phyloP scores from a whole-genome alignment of 2,329 filamentous ascomycete genomes.

The Verticillium dahliae region DNA sequence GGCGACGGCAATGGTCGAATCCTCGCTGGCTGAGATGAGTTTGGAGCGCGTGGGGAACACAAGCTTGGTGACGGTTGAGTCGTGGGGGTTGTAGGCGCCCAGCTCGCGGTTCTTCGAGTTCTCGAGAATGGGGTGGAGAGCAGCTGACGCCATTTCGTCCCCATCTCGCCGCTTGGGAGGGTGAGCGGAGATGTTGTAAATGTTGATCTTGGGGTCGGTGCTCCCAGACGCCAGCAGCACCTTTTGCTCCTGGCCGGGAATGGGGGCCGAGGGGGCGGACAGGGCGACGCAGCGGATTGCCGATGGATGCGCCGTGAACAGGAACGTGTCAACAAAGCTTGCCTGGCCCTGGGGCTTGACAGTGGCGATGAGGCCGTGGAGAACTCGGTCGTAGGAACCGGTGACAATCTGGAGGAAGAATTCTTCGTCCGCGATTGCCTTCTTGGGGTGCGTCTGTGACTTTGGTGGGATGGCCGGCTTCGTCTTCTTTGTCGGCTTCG shows the following conservation, averaged over 20 bases:
- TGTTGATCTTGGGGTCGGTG: constrained; percentile 90
- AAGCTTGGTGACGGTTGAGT: constrained; percentile 71
- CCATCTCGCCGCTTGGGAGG: constrained; percentile 50
- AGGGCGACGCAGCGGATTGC: constrained; percentile 85
- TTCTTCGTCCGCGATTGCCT: constrained; percentile 9
- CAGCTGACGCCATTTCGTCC: constrained; percentile 59
- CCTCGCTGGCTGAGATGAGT: constrained; percentile 80
- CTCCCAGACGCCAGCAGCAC: constrained; percentile 85
- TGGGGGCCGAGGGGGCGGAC: constrained; percentile 63
- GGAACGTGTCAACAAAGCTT: constrained; percentile 83
- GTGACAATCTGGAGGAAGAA: constrained; percentile 81
- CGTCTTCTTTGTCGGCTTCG: constrained; percentile 17
- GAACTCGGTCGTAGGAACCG: constrained; percentile 87
- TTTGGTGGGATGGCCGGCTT: constrained; percentile 11
- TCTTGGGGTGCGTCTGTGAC: not conserved
- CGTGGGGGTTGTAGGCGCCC: constrained; percentile 80
- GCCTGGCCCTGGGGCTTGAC: constrained; percentile 41
- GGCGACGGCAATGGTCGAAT: constrained; percentile 85
- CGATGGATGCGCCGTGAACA: constrained; percentile 90
- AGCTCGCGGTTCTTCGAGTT: constrained; percentile 84
- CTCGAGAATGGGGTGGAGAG: constrained; percentile 69
- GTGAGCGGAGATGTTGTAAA: constrained; percentile 79
- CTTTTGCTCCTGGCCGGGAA: constrained; percentile 63
- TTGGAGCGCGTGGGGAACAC: constrained; percentile 82
- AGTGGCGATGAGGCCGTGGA: constrained; percentile 84